Conservation (phyloP, 441 rosid species). For the Macaranga tanarius region DNA sequence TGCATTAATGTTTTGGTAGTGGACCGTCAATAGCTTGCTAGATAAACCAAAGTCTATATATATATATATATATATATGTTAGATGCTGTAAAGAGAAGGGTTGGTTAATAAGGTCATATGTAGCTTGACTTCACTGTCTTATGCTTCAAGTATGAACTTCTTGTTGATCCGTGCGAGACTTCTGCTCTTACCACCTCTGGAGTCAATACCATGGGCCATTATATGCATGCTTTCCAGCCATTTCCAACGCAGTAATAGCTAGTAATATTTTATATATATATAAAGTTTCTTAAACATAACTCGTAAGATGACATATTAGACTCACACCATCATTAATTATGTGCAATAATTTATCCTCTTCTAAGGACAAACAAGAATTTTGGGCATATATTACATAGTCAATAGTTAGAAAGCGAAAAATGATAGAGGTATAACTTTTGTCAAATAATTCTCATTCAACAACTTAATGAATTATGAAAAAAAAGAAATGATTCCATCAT, state of each 20-base stretch:
- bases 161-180: neutral
- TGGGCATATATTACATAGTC: neutral
- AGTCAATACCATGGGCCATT: conserved; percentile 22
- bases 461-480: neutral
- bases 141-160: conserved; percentile 1
- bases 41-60: neutral
- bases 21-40: neutral
- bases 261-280: neutral
- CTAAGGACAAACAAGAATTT: neutral
- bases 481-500: neutral
- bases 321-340: conserved; percentile 5
- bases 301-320: conserved; percentile 9
- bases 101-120: neutral
- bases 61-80: neutral
- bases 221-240: conserved; percentile 8
- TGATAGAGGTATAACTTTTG: neutral
- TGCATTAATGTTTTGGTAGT: neutral
- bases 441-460: neutral
- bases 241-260: neutral
- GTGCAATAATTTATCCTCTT: neutral
- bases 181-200: neutral
- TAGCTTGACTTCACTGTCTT: conserved; percentile 14
- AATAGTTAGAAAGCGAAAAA: neutral
- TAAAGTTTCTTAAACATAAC: conserved; percentile 15
- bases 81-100: conserved; percentile 1